Base-by-base conservation (phyloP, 768 basidiomycete species). In the Boletus barrowsii region DNA sequence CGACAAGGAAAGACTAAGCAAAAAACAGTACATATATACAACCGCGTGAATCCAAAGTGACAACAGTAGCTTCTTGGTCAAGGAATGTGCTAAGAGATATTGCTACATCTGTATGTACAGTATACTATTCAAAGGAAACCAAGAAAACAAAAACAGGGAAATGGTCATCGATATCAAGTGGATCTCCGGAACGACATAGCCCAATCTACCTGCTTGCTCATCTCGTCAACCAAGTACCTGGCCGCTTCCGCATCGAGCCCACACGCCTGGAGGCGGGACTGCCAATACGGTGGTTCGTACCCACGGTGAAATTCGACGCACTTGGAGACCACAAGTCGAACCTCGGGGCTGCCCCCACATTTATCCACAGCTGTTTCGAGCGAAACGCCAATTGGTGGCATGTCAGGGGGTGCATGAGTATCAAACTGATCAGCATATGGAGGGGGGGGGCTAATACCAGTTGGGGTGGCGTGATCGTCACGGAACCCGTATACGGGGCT, bases 231-330 rank as follows among this genome's bases (percentile, higher is more conserved):
- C 47, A 70, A 44, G 22, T 53, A 53, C 17, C 43, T 55, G 7
- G 56, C 56, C 3, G 58, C 57, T 11, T 59, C 59, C 3, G 44
- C 26, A 22, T 55, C 57, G 46, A 70, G 30, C 20, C 61, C 60
- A 29, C 59, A 66, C 14, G 60, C 60, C 49, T 55, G 58, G 26
- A 70, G 62, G 11, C 60, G 59, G 6, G 48, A 47, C 30, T 64
- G 55, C 69, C 69, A 70, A 49, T 68, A 66, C 3, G 60, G 50
- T 18, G 61, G 62, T 13, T 72, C 69, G 26, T 66, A 70, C 3
- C 66, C 69, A 18, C 29, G 53, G 6, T 57, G 18, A 29, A 53
- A 68, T 33, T 47, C 32, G 49, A 72, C 59, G 51, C 69, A 70
- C 47, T 33, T 62, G 41, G 51, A 41, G 9, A 70, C 61, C 24